Percentiles rank a stretch among this genome's conserved stretches.
These are phyloP conservation scores for Styphnolobium japonicum DNA, from an alignment of 306 rosid species.

Conservation along the genomic window DNA sequence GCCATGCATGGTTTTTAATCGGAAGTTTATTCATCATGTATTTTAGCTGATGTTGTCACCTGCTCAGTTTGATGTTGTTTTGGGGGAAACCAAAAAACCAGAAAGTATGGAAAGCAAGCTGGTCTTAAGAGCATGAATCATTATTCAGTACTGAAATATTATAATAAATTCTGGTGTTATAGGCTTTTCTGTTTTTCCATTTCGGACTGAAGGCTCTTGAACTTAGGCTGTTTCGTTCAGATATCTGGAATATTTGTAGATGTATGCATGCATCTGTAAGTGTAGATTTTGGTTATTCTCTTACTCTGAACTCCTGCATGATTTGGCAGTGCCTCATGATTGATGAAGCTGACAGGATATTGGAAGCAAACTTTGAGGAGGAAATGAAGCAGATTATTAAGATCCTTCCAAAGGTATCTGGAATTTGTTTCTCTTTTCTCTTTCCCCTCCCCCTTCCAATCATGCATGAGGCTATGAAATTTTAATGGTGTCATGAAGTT, in stretches of 20 bases:
- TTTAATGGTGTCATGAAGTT: neutral
- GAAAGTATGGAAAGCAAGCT: neutral
- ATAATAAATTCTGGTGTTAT: neutral
- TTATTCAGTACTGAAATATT: neutral
- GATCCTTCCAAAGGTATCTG: conserved; percentile 75
- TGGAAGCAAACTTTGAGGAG: conserved; percentile 95
- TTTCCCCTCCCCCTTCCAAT: neutral
- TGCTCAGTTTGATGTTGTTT: neutral
- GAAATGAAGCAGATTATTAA: conserved; percentile 89
- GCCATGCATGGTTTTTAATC: neutral
- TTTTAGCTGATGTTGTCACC: neutral
- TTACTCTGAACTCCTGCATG: conserved; percentile 13
- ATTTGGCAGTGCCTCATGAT: conserved; percentile 77
- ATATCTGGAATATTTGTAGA: neutral
- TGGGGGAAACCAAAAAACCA: neutral
- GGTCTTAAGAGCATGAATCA: neutral
- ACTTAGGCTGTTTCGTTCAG: neutral
- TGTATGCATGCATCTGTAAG: conserved; percentile 5
- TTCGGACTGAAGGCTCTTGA: neutral
- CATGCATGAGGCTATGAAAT: neutral
- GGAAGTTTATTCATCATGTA: neutral
- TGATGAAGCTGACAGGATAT: conserved; percentile 95
- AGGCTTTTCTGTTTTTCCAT: neutral
- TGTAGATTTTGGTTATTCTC: conserved; percentile 22
- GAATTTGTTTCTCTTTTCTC: neutral